A percentile compares a stretch with the other conserved stretches of the same genome.
Evolutionary conservation across 129 eudicot genomes (phyloP).

Genomic region (Lonicera japonica): DNA sequence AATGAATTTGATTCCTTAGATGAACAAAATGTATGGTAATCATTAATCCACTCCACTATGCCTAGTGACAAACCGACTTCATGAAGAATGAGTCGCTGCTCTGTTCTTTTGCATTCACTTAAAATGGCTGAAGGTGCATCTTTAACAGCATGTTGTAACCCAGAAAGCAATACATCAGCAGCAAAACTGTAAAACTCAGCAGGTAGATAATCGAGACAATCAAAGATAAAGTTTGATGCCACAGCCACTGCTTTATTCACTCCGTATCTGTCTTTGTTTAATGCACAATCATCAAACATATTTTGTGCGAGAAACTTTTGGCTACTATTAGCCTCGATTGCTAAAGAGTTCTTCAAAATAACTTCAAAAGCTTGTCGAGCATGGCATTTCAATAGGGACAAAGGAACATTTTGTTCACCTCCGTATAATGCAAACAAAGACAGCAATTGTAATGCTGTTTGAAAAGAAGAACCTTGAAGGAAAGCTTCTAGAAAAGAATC

Average conservation of each 20-base stretch:
- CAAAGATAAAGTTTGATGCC: constrained; percentile 57
- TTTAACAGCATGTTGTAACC: constrained; percentile 38
- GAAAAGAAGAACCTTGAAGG: constrained; percentile 53
- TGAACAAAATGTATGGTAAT: constrained; percentile 32
- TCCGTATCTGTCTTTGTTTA: constrained; percentile 5
- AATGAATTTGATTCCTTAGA: constrained; percentile 19
- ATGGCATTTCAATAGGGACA: constrained; percentile 60
- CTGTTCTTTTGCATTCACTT: constrained; percentile 41
- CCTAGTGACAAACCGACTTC: constrained; percentile 80
- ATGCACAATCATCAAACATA: constrained; percentile 2
- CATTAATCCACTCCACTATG: constrained; percentile 70
- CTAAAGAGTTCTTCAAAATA: constrained; percentile 27
- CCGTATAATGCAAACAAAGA: constrained; percentile 72
- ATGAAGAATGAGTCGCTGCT: constrained; percentile 69
- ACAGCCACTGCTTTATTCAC: constrained; percentile 16
- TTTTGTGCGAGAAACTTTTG: constrained; percentile 6
- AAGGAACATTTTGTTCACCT: constrained; percentile 51
- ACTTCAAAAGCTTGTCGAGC: constrained; percentile 62
- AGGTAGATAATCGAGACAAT: constrained; percentile 65
- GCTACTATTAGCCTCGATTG: constrained; percentile 14
- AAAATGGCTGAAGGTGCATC: constrained; percentile 58
- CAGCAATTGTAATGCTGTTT: constrained; percentile 60
- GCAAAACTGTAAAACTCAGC: constrained; percentile 63
- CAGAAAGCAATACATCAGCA: constrained; percentile 66
- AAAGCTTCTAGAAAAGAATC: constrained; percentile 66